Evolutionary conservation across 352 stramenopile species (phyloP).

Genomic region (Pythium pyrilobum): DNA sequence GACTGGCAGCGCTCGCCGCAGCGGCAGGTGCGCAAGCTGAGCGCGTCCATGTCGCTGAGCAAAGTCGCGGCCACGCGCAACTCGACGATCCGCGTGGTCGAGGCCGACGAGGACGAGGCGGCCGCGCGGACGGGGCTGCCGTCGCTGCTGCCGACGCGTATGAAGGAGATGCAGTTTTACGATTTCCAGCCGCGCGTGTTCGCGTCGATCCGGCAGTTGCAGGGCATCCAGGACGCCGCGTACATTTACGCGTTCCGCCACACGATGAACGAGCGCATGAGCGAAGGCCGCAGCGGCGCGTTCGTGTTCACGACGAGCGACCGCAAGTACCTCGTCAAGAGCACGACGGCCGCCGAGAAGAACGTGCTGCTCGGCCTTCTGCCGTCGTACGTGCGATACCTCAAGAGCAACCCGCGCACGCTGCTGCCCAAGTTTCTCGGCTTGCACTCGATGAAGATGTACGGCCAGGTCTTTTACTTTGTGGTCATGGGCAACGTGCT

Average conservation of each 20-base stretch:
- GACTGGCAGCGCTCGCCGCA: constrained; percentile 75
- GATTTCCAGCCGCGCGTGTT: constrained; percentile 83
- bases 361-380: constrained; percentile 75
- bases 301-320: constrained; percentile 91
- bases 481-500: constrained; percentile 92
- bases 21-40: constrained; percentile 35
- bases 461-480: constrained; percentile 89
- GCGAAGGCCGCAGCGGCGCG: constrained; percentile 79
- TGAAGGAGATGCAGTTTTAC: constrained; percentile 87
- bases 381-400: constrained; percentile 77
- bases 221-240: constrained; percentile 65
- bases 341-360: constrained; percentile 74
- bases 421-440: constrained; percentile 88
- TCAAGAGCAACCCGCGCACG: constrained; percentile 85
- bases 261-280: constrained; percentile 88
- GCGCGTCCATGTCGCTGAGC: constrained; percentile 37
- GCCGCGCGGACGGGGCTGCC: constrained; percentile 29
- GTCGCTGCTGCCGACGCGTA: constrained; percentile 57
- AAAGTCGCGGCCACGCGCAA: constrained; percentile 32
- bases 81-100: constrained; percentile 61
- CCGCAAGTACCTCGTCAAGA: constrained; percentile 90
- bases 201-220: constrained; percentile 59
- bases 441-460: constrained; percentile 90
- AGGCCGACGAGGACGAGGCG: constrained; percentile 37
- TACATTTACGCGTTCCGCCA: constrained; percentile 75